These are phyloP conservation scores for Middelhovenomyces tepae DNA, from an alignment of 805 yeast genomes.

Conservation along the genomic window DNA sequence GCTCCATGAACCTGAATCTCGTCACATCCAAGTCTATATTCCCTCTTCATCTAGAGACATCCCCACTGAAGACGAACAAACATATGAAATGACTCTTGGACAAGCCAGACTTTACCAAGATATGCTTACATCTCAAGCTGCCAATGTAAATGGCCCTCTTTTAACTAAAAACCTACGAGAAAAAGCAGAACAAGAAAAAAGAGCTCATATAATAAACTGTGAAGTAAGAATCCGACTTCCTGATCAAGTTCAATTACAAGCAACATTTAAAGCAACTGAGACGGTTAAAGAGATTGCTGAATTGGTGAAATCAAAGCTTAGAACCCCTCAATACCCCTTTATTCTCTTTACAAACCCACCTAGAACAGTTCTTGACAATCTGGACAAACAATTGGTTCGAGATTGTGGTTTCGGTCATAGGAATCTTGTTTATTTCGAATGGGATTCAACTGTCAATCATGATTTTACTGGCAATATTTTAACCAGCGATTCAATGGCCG, in stretches of 20 bases:
- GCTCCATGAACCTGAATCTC: slow-evolving; percentile 1
- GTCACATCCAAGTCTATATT: slow-evolving; percentile 11
- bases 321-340: slow-evolving; percentile 27
- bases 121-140: slow-evolving; percentile 35
- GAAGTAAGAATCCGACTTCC: slow-evolving; percentile 49
- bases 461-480: too few species aligned
- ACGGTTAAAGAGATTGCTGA: slow-evolving; percentile 30
- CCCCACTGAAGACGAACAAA: slow-evolving; percentile 28
- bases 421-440: slow-evolving; percentile 35
- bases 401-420: slow-evolving; percentile 40
- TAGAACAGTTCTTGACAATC: slow-evolving; percentile 26
- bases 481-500: too few species aligned
- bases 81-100: slow-evolving; percentile 39
- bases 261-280: slow-evolving; percentile 39
- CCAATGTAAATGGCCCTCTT: slow-evolving; percentile 31
- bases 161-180: slow-evolving; percentile 35
- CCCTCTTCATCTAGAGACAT: slow-evolving; percentile 7
- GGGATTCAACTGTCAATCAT: too few species aligned
- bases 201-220: slow-evolving; percentile 25
- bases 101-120: slow-evolving; percentile 49
- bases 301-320: slow-evolving; percentile 25
- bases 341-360: slow-evolving; percentile 44
- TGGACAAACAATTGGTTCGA: slow-evolving; percentile 25
- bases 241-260: slow-evolving; percentile 44
- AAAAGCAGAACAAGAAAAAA: slow-evolving; percentile 22